Evolutionary conservation across 2,329 filamentous ascomycete species (phyloP).

Genomic region (Aureobasidium vineae): DNA sequence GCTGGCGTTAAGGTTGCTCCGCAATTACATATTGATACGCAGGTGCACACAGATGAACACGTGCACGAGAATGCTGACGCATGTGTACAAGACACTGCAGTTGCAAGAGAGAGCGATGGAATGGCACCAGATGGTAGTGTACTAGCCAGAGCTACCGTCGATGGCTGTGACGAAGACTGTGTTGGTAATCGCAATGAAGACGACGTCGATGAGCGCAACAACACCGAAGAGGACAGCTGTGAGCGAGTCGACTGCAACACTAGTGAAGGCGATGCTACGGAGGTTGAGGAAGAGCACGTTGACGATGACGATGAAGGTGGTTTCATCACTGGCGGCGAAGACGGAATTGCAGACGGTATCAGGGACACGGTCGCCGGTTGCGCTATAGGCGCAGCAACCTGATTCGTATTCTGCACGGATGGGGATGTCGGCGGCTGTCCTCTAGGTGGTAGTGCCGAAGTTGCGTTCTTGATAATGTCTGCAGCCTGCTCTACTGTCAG

Average conservation of each 20-base stretch:
- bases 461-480: conserved; percentile 47
- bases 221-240: neutral
- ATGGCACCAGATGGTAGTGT: neutral
- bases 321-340: neutral
- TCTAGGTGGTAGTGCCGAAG: neutral
- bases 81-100: neutral
- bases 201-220: neutral
- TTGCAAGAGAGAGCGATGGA: neutral
- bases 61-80: neutral
- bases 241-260: neutral
- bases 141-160: neutral
- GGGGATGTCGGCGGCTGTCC: neutral
- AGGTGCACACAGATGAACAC: conserved; percentile 1
- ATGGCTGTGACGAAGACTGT: neutral
- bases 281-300: neutral
- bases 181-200: neutral
- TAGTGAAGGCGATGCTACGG: neutral
- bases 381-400: neutral
- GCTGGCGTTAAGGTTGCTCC: neutral
- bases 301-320: neutral
- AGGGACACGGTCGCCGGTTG: neutral
- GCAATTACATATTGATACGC: neutral
- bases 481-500: conserved; percentile 41
- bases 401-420: neutral
- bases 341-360: neutral